Percentiles rank a stretch among this genome's conserved stretches.
Evolutionary conservation across 2,329 filamentous ascomycete genomes (phyloP).

Genomic region (Fusarium pseudocircinatum): DNA sequence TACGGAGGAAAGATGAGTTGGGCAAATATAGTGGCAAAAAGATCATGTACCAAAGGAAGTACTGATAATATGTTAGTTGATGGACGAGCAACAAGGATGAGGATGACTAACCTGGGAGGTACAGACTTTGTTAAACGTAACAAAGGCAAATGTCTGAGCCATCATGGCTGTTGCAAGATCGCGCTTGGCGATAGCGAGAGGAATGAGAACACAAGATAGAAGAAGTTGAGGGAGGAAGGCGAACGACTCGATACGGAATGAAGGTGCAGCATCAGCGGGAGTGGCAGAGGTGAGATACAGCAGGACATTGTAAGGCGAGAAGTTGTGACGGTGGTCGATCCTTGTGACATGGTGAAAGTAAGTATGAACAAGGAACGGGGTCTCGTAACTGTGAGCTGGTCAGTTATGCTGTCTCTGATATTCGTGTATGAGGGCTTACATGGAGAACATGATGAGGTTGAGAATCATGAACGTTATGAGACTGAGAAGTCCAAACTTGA

Average conservation of each 20-base stretch:
- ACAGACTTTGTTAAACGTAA: slow-evolving; percentile 98
- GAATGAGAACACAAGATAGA: slow-evolving; percentile 80
- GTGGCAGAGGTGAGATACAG: slow-evolving; percentile 85
- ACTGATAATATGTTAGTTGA: slow-evolving; percentile 62
- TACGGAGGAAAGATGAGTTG: slow-evolving; percentile 73
- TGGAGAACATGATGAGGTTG: slow-evolving; percentile 80
- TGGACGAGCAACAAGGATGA: background rate
- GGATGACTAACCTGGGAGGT: slow-evolving; percentile 81
- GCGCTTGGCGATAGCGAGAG: slow-evolving; percentile 79
- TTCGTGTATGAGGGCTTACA: slow-evolving; percentile 59
- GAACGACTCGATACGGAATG: slow-evolving; percentile 73
- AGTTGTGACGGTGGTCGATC: slow-evolving; percentile 97
- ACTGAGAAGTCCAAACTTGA: slow-evolving; percentile 70
- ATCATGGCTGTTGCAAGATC: slow-evolving; percentile 87
- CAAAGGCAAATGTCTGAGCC: slow-evolving; percentile 96
- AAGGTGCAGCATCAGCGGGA: slow-evolving; percentile 47
- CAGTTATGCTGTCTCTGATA: background rate
- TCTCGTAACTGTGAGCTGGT: slow-evolving; percentile 70
- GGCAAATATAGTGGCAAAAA: slow-evolving; percentile 93
- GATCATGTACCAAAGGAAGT: slow-evolving; percentile 98
- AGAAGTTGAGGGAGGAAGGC: slow-evolving; percentile 90
- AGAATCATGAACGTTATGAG: slow-evolving; percentile 77
- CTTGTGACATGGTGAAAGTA: slow-evolving; percentile 93
- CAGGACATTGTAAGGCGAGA: slow-evolving; percentile 93
- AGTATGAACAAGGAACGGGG: slow-evolving; percentile 86